Evolutionary conservation across 75 land plant genomes (phyloP), one percentile per base, ranked within the genome.

Genomic region (Selaginella tamariscina): DNA sequence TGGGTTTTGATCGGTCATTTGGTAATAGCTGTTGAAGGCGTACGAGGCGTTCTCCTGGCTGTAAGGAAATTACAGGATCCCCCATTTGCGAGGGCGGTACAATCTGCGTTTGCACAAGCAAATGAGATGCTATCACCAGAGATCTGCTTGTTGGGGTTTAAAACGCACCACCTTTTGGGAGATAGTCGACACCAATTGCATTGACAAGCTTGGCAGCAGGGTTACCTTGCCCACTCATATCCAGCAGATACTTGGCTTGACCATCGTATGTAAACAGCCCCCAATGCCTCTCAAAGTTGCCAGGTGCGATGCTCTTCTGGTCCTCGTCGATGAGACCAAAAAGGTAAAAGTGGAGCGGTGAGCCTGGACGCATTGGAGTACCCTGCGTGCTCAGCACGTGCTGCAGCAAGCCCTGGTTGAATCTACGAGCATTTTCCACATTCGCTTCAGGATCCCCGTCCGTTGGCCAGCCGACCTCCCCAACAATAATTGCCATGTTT

Each of bases 211-310:
- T 23, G 9, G 26, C 62, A 8, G 8, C 21, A 15, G 49, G 11
- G 23, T 8, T 9, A 5, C 62, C 62, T 23, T n/a, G 23, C 21
- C 62, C 62, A n/a, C 27, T 23, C 21, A 59, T 21, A 59, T 59
- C 62, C 26, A 59, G 62, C 18, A 23, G 8, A 26, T 59, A 59
- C 26, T 59, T 59, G 8, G 62, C 62, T 23, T 59, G 62, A 8
- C 62, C 62, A 59, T 59, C 62, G 26, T 59, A 59, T n/a, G 62
- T 59, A n/a, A 23, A 59, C 26, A 59, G 9, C 26, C 62, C 62
- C 62, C 62, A 59, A n/a, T 59, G 62, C 62, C 62, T 5, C 26
- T 59, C 62, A n/a, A 59, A 59, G 26, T 59, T 59, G 23, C 62
- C 62, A 5, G 62, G 62, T 5, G 62, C 62, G 23, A 59, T 59